Evolutionary conservation across 164 flowering plant species (phyloP).

Genomic region (Vitis rotundifolia): DNA sequence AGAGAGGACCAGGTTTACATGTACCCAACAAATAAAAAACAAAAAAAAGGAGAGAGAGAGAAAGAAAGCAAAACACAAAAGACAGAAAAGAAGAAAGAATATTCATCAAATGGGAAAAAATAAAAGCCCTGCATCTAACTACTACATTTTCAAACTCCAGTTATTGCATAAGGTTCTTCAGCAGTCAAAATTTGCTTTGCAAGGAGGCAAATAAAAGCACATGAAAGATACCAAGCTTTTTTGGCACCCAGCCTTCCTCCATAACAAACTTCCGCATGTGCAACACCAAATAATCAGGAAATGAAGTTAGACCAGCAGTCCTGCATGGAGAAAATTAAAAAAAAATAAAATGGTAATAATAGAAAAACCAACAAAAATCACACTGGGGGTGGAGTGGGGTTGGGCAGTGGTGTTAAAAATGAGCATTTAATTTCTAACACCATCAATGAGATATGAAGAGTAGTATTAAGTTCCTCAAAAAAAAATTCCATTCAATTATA

Average conservation of each 20-base stretch:
- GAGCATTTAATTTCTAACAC: background rate
- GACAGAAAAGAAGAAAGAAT: too few relatives aligned
- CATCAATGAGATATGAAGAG: background rate
- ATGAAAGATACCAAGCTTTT: constrained; percentile 74
- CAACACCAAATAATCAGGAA: constrained; percentile 92
- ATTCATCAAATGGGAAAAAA: too few relatives aligned
- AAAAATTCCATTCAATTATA: background rate
- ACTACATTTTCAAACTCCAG: too few relatives aligned
- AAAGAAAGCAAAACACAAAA: too few relatives aligned
- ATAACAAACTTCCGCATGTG: constrained; percentile 97
- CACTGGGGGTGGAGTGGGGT: too few relatives aligned
- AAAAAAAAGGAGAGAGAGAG: too few relatives aligned
- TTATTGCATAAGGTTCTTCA: too few relatives aligned
- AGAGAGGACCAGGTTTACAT: too few relatives aligned
- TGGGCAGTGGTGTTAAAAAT: background rate
- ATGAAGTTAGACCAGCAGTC: constrained; percentile 86
- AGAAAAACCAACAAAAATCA: background rate
- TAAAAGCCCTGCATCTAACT: too few relatives aligned
- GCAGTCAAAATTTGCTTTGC: too few relatives aligned
- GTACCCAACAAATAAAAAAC: too few relatives aligned
- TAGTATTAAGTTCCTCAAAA: background rate
- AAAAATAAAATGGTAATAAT: background rate
- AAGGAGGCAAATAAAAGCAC: constrained; percentile 6
- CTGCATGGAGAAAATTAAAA: constrained; percentile 38
- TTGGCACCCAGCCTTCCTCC: constrained; percentile 99